Base-by-base conservation (phyloP, 179 eudicot species). In the Spinacia oleracea region DNA sequence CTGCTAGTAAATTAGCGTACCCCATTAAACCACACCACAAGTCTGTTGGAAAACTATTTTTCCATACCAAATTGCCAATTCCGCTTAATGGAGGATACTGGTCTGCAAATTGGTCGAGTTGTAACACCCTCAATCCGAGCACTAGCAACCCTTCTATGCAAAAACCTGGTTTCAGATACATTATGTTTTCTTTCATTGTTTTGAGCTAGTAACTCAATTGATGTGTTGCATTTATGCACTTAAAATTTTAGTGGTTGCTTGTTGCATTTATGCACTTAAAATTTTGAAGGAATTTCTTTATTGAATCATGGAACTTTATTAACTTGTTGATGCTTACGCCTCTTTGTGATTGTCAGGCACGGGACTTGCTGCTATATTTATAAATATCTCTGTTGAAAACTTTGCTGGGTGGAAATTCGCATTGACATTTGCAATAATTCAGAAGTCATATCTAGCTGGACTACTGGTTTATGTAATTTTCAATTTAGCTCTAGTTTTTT, bases 331-430 rank as follows among this genome's bases (percentile, higher is more conserved):
- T 43, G 64, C 38, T 76, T 69, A 45, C 43, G 45, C 62, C 66
- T 65, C 25, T 77, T 64, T 72, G 50, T 73, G 69, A 16, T 77
- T 79, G 72, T 66, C 89, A 95, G 98, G 98, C 59, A 95, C 98
- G 35, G 98, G 97, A 72, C 80, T 95, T 82, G 98, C 98, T 85
- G 98, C 98, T 72, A 90, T 95, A 79, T 91, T 93, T 79, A 95
- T 95, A 81, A 95, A 95, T 82, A 84, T 95, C 34, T 90, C 98
- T 8, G 98, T 95, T 34, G 98, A 95, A 79, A 95, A 95, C 85
- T 95, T 95, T 84, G 98, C 98, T 72, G 98, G 98, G 78, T 95
- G 98, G 98, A 95, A 95, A 78, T 95, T 87, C 73, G 91, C 98
- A 16, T 81, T 88, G 87, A 95, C 98, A 21, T 95, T 95, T 85